These are phyloP conservation scores for Trametes cingulata DNA, from an alignment of 768 basidiomycete species.

Conservation along the genomic window DNA sequence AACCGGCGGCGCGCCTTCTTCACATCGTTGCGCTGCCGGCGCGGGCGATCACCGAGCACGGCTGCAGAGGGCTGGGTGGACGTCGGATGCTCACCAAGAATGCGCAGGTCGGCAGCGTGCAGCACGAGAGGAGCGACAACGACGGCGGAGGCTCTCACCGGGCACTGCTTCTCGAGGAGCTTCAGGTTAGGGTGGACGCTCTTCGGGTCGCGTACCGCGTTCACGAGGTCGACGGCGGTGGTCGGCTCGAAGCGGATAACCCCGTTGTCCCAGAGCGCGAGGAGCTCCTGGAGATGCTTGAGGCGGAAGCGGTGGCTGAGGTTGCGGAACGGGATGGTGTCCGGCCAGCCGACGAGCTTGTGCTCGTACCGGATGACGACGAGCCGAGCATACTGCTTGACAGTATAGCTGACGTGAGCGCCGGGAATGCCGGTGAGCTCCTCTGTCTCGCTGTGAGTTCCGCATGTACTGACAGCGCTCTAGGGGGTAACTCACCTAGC, in stretches of 20 bases:
- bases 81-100: not conserved
- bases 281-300: not conserved
- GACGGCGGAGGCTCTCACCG: not conserved
- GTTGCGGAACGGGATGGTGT: not conserved
- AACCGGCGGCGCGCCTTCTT: not conserved
- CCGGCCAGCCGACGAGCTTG: not conserved
- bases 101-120: not conserved
- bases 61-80: not conserved
- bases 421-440: not conserved
- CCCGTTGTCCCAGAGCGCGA: not conserved
- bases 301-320: not conserved
- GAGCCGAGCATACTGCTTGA: not conserved
- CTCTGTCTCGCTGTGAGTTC: not conserved
- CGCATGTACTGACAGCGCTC: not conserved
- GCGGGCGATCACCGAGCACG: not conserved
- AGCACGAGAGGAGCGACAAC: not conserved
- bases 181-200: not conserved
- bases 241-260: not conserved
- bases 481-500: not conserved
- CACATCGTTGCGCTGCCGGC: not conserved
- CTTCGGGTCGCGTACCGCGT: not conserved
- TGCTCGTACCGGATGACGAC: not conserved
- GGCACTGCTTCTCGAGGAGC: not conserved
- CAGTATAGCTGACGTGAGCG: not conserved
- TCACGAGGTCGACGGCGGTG: not conserved